phyloP scores from a whole-genome alignment of 2,329 filamentous ascomycete genomes.

The Exophiala dermatitidis region DNA sequence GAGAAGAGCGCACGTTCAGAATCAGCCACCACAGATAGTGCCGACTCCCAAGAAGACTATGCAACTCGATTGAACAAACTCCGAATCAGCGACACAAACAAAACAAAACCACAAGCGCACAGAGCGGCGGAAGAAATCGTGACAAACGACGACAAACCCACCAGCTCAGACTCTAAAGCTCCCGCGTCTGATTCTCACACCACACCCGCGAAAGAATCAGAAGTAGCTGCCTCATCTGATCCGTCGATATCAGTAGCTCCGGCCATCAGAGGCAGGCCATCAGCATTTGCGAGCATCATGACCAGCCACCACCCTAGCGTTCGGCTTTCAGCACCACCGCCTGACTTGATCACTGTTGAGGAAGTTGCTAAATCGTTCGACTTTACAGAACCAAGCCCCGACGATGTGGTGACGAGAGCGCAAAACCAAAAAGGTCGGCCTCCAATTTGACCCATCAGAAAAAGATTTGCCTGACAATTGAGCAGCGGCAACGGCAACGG shows the following conservation, averaged over 20 bases:
- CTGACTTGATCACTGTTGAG: slow-evolving; percentile 5
- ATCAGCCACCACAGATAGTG: background rate
- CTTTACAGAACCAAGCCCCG: slow-evolving; percentile 81
- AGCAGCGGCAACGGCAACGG: slow-evolving; percentile 28
- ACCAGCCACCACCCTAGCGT: slow-evolving; percentile 11
- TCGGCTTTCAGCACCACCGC: background rate
- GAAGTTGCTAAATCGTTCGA: slow-evolving; percentile 40
- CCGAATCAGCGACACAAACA: slow-evolving; percentile 26
- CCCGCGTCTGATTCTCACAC: background rate
- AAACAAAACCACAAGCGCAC: background rate
- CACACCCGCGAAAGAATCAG: background rate
- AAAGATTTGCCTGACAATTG: slow-evolving; percentile 28
- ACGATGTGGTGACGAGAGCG: slow-evolving; percentile 79
- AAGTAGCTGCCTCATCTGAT: background rate
- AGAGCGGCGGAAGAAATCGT: background rate
- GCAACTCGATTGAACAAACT: slow-evolving; percentile 21
- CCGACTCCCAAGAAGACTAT: slow-evolving; percentile 17
- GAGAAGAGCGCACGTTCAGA: slow-evolving; percentile 54
- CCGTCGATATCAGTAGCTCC: background rate
- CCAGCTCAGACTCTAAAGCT: background rate
- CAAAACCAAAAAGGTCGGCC: slow-evolving; percentile 68
- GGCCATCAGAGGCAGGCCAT: slow-evolving; percentile 19
- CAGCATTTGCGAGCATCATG: slow-evolving; percentile 26
- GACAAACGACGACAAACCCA: background rate
- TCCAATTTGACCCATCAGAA: slow-evolving; percentile 29